Percentiles rank a stretch among this genome's conserved stretches.
phyloP scores from a whole-genome alignment of 2,329 filamentous ascomycete species.

The Xenoacremonium recifei region DNA sequence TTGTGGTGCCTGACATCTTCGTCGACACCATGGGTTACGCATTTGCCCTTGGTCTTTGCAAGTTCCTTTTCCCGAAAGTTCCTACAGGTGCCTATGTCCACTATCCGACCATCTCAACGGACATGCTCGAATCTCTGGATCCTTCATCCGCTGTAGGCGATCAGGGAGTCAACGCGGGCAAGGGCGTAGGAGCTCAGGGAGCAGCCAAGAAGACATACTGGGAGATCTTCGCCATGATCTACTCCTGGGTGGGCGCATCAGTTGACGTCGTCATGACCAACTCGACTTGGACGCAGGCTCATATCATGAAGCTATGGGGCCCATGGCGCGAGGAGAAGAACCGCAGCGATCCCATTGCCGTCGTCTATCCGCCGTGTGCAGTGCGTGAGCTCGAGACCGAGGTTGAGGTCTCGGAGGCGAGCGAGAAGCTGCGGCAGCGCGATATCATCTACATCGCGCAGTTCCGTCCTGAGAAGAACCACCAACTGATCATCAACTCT shows the following conservation, averaged over 20 bases:
- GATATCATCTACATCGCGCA: constrained; percentile 91
- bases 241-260: constrained; percentile 77
- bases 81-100: constrained; percentile 94
- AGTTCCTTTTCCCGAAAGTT: constrained; percentile 74
- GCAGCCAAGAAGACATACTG: constrained; percentile 78
- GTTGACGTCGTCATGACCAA: constrained; percentile 98
- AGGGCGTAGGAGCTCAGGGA: constrained; percentile 71
- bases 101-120: constrained; percentile 96
- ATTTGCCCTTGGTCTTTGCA: constrained; percentile 80
- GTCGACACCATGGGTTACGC: constrained; percentile 98
- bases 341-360: constrained; percentile 57
- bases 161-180: constrained; percentile 80
- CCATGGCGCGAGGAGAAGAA: constrained; percentile 47
- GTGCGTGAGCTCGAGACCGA: constrained; percentile 78
- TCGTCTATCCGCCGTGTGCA: constrained; percentile 90
- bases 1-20: constrained; percentile 90
- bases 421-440: constrained; percentile 67
- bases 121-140: constrained; percentile 87
- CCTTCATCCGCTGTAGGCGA: constrained; percentile 55
- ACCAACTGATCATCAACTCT: constrained; percentile 78
- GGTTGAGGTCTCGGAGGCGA: constrained; percentile 68
- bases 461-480: constrained; percentile 97
- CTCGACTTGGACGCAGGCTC: constrained; percentile 86
- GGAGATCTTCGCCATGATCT: constrained; percentile 78
- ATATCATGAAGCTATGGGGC: constrained; percentile 81